A percentile compares a stretch with the other conserved stretches of the same genome.
Evolutionary conservation across 306 rosid genomes (phyloP).

Genomic region (Hippophae tibetana): DNA sequence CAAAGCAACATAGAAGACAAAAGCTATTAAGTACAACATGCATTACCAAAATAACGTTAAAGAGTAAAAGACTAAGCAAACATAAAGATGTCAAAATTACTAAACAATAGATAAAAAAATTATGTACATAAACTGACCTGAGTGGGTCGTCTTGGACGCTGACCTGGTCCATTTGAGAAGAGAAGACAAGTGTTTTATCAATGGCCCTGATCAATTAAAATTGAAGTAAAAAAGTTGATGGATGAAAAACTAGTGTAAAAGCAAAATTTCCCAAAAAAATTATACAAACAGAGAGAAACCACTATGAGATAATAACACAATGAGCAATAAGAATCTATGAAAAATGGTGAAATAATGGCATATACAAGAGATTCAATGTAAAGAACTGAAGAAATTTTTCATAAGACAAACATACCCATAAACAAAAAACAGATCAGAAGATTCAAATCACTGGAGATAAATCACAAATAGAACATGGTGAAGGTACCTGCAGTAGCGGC

Average conservation of each 20-base stretch:
- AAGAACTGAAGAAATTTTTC: not conserved
- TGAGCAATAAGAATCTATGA: not conserved
- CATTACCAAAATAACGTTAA: constrained; percentile 3
- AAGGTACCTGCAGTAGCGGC: constrained; percentile 81
- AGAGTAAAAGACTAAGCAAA: constrained; percentile 4
- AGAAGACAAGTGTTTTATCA: constrained; percentile 65
- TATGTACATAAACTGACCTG: constrained; percentile 36
- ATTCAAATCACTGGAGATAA: constrained; percentile 8
- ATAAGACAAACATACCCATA: constrained; percentile 28
- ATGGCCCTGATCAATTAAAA: constrained; percentile 53
- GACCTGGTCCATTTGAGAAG: constrained; percentile 83
- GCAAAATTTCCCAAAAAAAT: constrained; percentile 9
- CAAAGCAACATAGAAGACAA: constrained; percentile 10
- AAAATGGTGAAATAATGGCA: not conserved
- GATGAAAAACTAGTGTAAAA: not conserved
- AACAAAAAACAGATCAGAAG: constrained; percentile 15
- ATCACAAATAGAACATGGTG: not conserved
- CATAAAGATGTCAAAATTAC: not conserved
- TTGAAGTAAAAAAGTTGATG: constrained; percentile 1
- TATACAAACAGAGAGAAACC: not conserved
- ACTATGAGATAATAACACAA: not conserved
- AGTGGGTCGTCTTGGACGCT: constrained; percentile 53
- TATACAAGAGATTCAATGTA: not conserved
- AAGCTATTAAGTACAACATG: not conserved
- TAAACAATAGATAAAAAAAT: not conserved